Evolutionary conservation across 164 flowering plant species (phyloP), one percentile per base, ranked within the genome.

Genomic region (Liquidambar formosana): DNA sequence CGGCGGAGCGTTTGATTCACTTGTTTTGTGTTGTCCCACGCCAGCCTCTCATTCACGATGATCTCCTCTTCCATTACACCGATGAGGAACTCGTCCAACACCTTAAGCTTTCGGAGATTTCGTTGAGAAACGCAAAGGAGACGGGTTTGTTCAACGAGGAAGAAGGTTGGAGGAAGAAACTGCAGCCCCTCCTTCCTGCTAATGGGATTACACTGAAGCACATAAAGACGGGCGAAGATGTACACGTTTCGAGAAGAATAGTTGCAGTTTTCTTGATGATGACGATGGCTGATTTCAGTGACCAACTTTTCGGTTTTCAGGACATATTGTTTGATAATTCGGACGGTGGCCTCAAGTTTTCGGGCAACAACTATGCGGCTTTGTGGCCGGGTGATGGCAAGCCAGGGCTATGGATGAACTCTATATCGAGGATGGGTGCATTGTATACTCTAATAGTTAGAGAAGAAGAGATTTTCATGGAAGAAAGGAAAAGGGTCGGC

Each of bases 241-340:
- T 94, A 3, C 5, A 19, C 21, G 87, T 92, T 23, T 81, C 95
- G 0, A 81, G 97, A 49, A 80, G 99, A 65, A 69, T 92, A 4
- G 81, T 91, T 9, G 99, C 94, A 0, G 48, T 72, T 28, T 94
- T 94, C 46, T 66, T 94, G 4, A 8, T 92, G 69, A 88, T 94
- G 97, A 92, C 97, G 1, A 87, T 94, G 68, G 99, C 94, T 0
- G 99, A 94, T 80, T 92, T 89, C 80, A 90, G 99, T 71, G 97
- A 94, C 57, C 95, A 94, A 76, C 61, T 87, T 0, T 92, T 88
- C 45, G 83, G 93, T 0, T 94, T 88, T 63, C 97, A 94, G 80
- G 99, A 94, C 63, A 63, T n/a, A 0, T 52, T 94, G 68, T 91
- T 91, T 65, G 89, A 86, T 0, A 94, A 92, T 58, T 25, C 59